Evolutionary conservation across 495 filamentous ascomycete genomes (phyloP), one percentile per base, ranked within the genome.

Genomic region (Oleoguttula mirabilis): DNA sequence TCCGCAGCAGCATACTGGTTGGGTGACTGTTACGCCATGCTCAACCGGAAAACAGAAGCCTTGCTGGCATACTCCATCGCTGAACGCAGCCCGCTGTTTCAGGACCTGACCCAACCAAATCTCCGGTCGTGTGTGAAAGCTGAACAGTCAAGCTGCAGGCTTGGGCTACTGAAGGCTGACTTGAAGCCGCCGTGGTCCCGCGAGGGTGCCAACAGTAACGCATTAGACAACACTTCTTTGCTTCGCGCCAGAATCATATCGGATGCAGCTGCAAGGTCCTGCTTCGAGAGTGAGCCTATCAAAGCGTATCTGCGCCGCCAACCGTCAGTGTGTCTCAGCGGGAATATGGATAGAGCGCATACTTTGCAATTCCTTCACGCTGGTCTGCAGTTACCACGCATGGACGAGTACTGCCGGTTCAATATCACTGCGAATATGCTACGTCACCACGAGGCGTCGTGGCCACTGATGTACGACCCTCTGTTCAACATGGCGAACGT

Each of bases 381-480:
- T 7, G 25, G 25, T 28, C 7, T 28, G 25, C 25, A 7, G 25
- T 28, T n/a, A n/a, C 25, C 25, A 7, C n/a, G 7, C 25, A 28
- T 7, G 7, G n/a, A 28, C 25, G n/a, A 7, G n/a, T 28, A 28
- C 25, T n/a, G n/a, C 25, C 25, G 25, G 7, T 28, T 28, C 7
- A 35, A 35, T 6, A 35, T 35, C 32, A 19, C 7, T 35, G 32
- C 7, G 32, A 21, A 14, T 15, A 19, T 19, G 10, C 16, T 35
- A 6, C 12, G n/a, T n/a, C n/a, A n/a, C n/a, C n/a, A n/a, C n/a
- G n/a, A n/a, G n/a, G n/a, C n/a, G n/a, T n/a, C 24, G 5, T 42
- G 39, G 39, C 39, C 39, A 21, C 4, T 42, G 31, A 32, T 22
- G 25, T 42, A 32, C 39, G 39, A 42, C 16, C 39, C 39, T 3